These are phyloP conservation scores for Puya raimondii DNA, from an alignment of 176 grass and related monocot species.

Conservation along the genomic window DNA sequence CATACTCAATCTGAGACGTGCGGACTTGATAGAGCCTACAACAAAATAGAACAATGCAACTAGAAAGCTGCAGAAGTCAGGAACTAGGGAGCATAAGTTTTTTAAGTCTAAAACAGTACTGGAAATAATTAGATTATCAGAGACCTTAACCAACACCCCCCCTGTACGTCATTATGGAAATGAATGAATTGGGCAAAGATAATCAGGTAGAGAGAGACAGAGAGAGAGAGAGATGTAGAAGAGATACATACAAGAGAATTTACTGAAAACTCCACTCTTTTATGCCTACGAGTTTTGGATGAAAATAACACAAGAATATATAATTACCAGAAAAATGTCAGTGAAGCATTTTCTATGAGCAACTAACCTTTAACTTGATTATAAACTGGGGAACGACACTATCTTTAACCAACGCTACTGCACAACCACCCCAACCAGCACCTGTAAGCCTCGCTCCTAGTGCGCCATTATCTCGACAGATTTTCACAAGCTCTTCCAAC, in stretches of 20 bases:
- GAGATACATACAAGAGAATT: background rate
- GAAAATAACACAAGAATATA: background rate
- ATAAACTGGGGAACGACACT: constrained; percentile 21
- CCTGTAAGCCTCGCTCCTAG: constrained; percentile 27
- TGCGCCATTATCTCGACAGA: constrained; percentile 15
- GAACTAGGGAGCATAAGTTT: too few species aligned
- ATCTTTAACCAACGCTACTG: constrained; percentile 23
- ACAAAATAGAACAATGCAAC: too few species aligned
- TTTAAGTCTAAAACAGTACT: too few species aligned
- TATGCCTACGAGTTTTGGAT: background rate
- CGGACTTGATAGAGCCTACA: too few species aligned
- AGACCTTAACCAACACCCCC: too few species aligned
- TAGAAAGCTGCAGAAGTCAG: too few species aligned
- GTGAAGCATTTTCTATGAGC: background rate
- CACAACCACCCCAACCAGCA: constrained; percentile 28
- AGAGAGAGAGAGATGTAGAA: background rate
- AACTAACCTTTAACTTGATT: constrained; percentile 20
- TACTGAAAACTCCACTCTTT: background rate
- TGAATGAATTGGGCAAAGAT: too few species aligned
- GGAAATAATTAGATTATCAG: too few species aligned
- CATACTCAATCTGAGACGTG: background rate
- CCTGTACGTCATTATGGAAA: too few species aligned
- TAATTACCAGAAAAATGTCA: background rate
- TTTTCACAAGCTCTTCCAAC: constrained; percentile 29
- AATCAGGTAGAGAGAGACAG: too few species aligned